Conservation (phyloP, 1,139 yeast species). For the Debaryomyces fabryi region DNA sequence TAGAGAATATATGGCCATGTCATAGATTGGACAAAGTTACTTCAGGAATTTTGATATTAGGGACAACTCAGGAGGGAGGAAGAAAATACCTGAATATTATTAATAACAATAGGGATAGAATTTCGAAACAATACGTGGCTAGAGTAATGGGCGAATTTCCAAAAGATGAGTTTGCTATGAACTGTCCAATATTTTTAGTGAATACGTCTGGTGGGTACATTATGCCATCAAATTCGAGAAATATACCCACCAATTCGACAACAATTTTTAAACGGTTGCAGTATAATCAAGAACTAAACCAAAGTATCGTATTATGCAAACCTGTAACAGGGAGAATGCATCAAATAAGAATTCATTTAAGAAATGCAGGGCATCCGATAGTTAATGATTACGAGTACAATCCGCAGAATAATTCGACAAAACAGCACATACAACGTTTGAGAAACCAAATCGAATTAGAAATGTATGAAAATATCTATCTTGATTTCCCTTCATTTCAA, state of each 20-base stretch:
- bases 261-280: constrained; percentile 34
- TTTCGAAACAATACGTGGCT: constrained; percentile 59
- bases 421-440: constrained; percentile 18
- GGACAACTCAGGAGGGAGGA: constrained; percentile 50
- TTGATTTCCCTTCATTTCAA: constrained; percentile 19
- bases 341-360: constrained; percentile 74
- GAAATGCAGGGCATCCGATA: constrained; percentile 68
- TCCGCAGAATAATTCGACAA: constrained; percentile 17
- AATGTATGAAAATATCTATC: constrained; percentile 28
- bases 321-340: constrained; percentile 80
- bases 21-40: constrained; percentile 76
- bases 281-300: constrained; percentile 32
- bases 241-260: constrained; percentile 33
- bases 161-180: constrained; percentile 21
- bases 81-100: constrained; percentile 45
- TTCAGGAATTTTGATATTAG: constrained; percentile 70
- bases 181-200: constrained; percentile 41
- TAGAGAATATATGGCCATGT: constrained; percentile 53
- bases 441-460: constrained; percentile 32
- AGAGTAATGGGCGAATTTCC: constrained; percentile 66
- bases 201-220: constrained; percentile 41
- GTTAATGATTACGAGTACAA: constrained; percentile 66
- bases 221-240: constrained; percentile 31
- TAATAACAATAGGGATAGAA: constrained; percentile 34
- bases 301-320: constrained; percentile 62